Base-by-base conservation (phyloP, 768 basidiomycete genomes). In the Boletus rufocinnamomeus region DNA sequence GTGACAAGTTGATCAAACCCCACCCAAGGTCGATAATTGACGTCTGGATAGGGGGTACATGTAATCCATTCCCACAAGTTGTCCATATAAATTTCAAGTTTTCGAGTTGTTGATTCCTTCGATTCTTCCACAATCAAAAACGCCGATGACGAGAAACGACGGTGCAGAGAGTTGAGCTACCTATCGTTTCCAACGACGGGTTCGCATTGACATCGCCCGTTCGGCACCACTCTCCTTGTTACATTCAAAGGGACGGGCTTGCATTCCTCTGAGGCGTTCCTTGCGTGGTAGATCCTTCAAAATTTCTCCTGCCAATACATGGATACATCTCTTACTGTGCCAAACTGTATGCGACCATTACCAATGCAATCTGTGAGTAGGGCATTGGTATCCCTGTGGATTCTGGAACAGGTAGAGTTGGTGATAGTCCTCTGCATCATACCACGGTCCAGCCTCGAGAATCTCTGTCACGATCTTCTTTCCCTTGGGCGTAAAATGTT, bases 321-420 rank as follows among this genome's bases (percentile, higher is more conserved):
- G 4, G 6, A n/a, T 16, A 50, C 37, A 40, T 40, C 6, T 37
- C 5, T 19, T 10, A 3, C 16, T 28, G 2, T 35, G 14, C 23
- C 9, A 16, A n/a, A 23, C 23, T 17, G 14, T 6, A 25, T 37
- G 35, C 37, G 2, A n/a, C 10, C 23, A 40, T 54, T 2, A 94
- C 93, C 93, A 96, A 67, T 93, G 86, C 47, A 95, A 76, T 40
- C 76, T 79, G 73, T 96, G 95, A 3, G 89, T 94, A 0, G 95
- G 88, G 74, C 95, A 98, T 66, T 95, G 91, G 70, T 97, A 97
- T 10, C 95, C 96, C 13, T 68, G 67, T 0, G 95, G 93, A 70
- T 97, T 92, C 21, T 88, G 76, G 85, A 86, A 54, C 86, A 77
- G 72, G 68, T 93, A 93, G 32, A 89, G 77, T 63, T 94, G 93